phyloP scores from a whole-genome alignment of 2,329 filamentous ascomycete species.

The Ambrosiella xylebori region DNA sequence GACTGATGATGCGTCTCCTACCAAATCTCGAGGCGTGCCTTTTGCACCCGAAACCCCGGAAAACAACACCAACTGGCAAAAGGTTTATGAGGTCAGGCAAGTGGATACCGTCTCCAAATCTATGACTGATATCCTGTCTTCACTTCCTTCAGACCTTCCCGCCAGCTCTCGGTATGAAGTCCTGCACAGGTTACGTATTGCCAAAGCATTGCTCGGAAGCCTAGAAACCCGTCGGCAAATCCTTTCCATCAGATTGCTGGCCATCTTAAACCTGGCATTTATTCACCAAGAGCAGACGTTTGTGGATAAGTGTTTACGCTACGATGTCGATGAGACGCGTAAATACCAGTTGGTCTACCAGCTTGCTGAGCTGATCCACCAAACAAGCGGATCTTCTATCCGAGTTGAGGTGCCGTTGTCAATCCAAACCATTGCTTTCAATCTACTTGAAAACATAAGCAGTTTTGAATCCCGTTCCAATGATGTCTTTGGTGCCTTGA shows the following conservation, averaged over 20 bases:
- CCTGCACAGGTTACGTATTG: constrained; percentile 64
- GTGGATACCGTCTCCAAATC: constrained; percentile 29
- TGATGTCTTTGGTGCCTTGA: constrained; percentile 80
- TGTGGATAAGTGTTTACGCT: constrained; percentile 65
- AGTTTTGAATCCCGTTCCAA: constrained; percentile 58
- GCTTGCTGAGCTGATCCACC: constrained; percentile 78
- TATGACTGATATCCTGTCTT: constrained; percentile 39
- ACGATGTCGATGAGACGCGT: constrained; percentile 78
- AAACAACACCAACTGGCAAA: constrained; percentile 27
- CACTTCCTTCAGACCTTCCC: constrained; percentile 48
- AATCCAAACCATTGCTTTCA: constrained; percentile 67
- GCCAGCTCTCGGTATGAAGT: constrained; percentile 63
- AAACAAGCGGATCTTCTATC: constrained; percentile 49
- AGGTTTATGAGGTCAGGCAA: constrained; percentile 45
- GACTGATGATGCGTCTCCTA: constrained; percentile 31
- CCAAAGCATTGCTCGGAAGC: constrained; percentile 59
- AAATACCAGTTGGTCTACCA: constrained; percentile 83
- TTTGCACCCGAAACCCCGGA: constrained; percentile 16
- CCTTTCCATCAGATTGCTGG: constrained; percentile 65
- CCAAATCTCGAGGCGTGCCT: constrained; percentile 27
- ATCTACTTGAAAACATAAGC: constrained; percentile 69
- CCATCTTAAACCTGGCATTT: constrained; percentile 80
- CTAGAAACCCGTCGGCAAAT: constrained; percentile 53
- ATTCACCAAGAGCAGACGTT: constrained; percentile 74
- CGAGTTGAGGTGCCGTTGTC: constrained; percentile 46